Base-by-base conservation (phyloP, 2,329 filamentous ascomycete species). In the Meredithiella fracta region DNA sequence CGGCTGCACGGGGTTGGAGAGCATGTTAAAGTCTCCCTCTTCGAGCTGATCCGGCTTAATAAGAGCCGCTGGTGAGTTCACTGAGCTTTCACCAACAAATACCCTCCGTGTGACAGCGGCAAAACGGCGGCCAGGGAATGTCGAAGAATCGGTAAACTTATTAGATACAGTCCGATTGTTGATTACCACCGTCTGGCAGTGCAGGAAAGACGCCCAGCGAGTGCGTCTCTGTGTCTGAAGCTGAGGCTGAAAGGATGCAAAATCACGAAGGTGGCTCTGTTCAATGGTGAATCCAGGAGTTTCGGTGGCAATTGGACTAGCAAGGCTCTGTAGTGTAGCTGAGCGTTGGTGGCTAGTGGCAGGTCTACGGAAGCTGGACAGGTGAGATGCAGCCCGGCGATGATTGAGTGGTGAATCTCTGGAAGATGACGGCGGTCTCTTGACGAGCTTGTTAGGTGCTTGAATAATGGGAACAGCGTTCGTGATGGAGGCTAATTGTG, bases 331-430 rank as follows among this genome's bases (percentile, higher is more conserved):
- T 26, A 87, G 69, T 1, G 83, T 86, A 34, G 79, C 80, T 49
- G 83, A 85, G 62, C 86, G 76, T 65, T 90, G 84, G 64, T 89
- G 85, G 66, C 85, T 89, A 17, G 86, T 90, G 49, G 84, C 84
- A 54, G 86, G 86, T 62, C 85, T 74, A 58, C 83, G 79, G 58
- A 90, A 74, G 22, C 77, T 80, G 1, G 80, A 76, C 59, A 85
- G 71, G 63, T 83, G 78, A 51, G 80, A 76, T 60, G 70, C 78
- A 31, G 80, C 73, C 60, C 74, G 71, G 58, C 72, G 73, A 58
- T 72, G 70, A 29, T 69, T 64, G 31, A 70, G 61, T 47, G 70
- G 64, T 4, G 73, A 69, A 51, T 38, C 70, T 69, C 54, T 71
- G 64, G 53, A 69, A 69, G 60, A 75, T 74, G 50, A 20, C 2